Percentiles rank a stretch among this genome's conserved stretches.
These are phyloP conservation scores for Aspergillus nanangensis DNA, from an alignment of 495 filamentous ascomycete species.

Conservation along the genomic window DNA sequence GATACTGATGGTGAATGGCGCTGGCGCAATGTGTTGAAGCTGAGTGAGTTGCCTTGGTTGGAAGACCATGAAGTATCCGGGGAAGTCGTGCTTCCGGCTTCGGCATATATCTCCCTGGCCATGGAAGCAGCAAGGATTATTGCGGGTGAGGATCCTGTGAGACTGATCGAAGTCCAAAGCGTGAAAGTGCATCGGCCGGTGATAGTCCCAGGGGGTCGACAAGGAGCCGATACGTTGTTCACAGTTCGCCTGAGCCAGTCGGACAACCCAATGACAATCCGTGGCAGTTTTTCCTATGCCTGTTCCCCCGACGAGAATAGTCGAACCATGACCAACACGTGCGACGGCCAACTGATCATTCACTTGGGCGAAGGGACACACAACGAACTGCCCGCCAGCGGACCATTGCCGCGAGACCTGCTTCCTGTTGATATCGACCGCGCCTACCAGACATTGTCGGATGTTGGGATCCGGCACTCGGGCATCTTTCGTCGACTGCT, in stretches of 20 bases:
- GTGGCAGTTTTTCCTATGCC: neutral
- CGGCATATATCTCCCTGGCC: conserved; percentile 12
- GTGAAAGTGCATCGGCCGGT: neutral
- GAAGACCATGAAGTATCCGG: conserved; percentile 9
- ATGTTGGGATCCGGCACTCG: neutral
- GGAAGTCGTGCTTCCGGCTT: conserved; percentile 13
- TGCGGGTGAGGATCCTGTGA: neutral
- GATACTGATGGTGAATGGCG: conserved; percentile 12
- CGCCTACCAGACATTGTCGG: neutral
- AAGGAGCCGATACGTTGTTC: neutral
- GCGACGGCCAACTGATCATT: neutral
- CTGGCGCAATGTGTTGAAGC: conserved; percentile 14
- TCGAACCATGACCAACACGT: neutral
- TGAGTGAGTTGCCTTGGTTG: conserved; percentile 16
- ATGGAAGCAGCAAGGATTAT: conserved; percentile 23
- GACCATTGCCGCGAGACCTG: neutral
- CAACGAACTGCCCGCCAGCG: neutral
- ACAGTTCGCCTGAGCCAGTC: neutral
- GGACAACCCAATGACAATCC: neutral
- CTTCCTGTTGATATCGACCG: neutral
- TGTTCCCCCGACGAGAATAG: neutral
- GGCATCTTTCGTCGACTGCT: neutral
- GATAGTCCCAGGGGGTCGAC: neutral
- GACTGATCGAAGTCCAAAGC: neutral
- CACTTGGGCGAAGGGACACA: neutral